Conservation (phyloP, 208 protist species). For the Acanthamoeba triangularis region DNA sequence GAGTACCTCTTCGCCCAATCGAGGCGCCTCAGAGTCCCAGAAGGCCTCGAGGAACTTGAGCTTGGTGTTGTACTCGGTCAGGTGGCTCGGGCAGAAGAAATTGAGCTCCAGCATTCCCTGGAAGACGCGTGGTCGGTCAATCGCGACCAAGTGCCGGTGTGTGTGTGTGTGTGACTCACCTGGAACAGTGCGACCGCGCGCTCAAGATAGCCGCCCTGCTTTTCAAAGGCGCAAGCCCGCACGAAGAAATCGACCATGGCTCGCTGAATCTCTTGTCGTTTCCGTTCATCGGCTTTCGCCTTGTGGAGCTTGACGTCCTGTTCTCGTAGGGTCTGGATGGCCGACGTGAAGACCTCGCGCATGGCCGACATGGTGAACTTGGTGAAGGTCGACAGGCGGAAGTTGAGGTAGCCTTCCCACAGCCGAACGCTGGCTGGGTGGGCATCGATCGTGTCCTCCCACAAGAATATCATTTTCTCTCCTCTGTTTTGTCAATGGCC, state of each 20-base stretch:
- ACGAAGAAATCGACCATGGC: constrained; percentile 58
- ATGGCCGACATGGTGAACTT: constrained; percentile 50
- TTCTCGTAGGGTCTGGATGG: constrained; percentile 38
- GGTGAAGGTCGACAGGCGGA: constrained; percentile 21
- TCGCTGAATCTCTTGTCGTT: neutral
- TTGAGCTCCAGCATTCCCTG: constrained; percentile 57
- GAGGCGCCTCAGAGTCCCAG: constrained; percentile 41
- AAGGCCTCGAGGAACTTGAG: constrained; percentile 64
- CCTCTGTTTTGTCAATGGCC: neutral
- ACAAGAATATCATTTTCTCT: constrained; percentile 22
- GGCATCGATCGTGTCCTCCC: constrained; percentile 53
- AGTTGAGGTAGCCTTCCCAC: constrained; percentile 27
- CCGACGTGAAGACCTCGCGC: constrained; percentile 59
- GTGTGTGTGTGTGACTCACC: too few species aligned
- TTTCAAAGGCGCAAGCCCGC: constrained; percentile 35
- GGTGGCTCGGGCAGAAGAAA: constrained; percentile 20
- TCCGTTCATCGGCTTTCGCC: neutral
- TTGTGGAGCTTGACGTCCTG: neutral
- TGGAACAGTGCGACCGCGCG: constrained; percentile 11
- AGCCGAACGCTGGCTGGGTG: constrained; percentile 31
- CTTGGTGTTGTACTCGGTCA: constrained; percentile 27
- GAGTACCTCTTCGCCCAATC: constrained; percentile 3
- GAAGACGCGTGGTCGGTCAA: neutral
- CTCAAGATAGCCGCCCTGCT: constrained; percentile 33
- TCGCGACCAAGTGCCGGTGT: neutral